Percentiles rank a stretch among this genome's conserved stretches.
phyloP scores from a whole-genome alignment of 2,329 filamentous ascomycete species.

The Apiospora kogelbergensis region DNA sequence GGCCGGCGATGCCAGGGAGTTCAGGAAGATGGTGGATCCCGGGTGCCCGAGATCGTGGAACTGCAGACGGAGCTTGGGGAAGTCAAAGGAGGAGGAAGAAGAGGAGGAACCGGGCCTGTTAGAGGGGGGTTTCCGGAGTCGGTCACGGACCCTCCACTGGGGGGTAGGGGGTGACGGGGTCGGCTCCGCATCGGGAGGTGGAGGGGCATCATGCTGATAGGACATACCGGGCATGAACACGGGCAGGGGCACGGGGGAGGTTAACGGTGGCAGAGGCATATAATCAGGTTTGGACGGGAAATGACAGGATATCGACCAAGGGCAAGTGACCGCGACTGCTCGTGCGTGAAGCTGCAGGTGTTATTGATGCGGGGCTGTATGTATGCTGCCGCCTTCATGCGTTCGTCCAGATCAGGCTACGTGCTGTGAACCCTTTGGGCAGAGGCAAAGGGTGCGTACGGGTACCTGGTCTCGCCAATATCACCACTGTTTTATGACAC shows the following conservation, averaged over 20 bases:
- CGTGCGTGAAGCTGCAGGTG: not conserved
- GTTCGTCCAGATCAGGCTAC: not conserved
- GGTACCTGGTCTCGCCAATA: not conserved
- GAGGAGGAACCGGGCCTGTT: not conserved
- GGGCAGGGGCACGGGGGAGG: constrained; percentile 31
- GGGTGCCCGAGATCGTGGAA: constrained; percentile 58
- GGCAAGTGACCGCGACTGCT: not conserved
- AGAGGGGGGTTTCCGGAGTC: not conserved
- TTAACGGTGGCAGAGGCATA: constrained; percentile 32
- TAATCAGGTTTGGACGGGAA: not conserved
- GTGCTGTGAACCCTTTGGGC: not conserved
- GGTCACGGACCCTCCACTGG: not conserved
- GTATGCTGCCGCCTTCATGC: not conserved
- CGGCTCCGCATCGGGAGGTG: constrained; percentile 16
- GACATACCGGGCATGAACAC: constrained; percentile 35
- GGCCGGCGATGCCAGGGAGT: constrained; percentile 57
- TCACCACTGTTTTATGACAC: not conserved
- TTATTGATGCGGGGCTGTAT: not conserved
- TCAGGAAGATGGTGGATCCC: constrained; percentile 67
- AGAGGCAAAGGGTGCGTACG: no score
- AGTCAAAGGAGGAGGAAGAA: constrained; percentile 17
- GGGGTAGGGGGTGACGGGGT: constrained; percentile 20
- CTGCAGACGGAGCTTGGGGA: constrained; percentile 60
- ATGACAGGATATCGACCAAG: not conserved
- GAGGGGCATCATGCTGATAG: constrained; percentile 18